phyloP scores from a whole-genome alignment of 768 basidiomycete genomes.

The Pholiota conissans region DNA sequence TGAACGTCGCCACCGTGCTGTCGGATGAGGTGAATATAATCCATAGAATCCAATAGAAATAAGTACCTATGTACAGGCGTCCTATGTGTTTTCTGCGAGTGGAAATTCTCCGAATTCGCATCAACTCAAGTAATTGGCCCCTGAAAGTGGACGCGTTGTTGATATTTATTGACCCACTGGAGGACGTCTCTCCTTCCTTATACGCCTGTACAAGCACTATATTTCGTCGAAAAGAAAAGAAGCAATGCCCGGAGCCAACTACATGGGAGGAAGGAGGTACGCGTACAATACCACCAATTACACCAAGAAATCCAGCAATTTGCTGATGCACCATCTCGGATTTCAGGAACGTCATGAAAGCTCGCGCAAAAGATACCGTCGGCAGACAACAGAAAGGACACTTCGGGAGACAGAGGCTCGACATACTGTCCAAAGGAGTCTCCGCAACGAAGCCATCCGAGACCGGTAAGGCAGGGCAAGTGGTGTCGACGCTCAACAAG shows the following conservation, averaged over 20 bases:
- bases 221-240: too few species aligned
- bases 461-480: not conserved
- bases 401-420: slow-evolving; percentile 61
- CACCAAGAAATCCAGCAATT: not conserved
- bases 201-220: not conserved
- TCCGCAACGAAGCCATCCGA: slow-evolving; percentile 13
- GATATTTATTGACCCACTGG: not conserved
- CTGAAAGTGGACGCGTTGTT: slow-evolving; percentile 10
- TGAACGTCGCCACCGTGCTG: too few species aligned
- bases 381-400: slow-evolving; percentile 57
- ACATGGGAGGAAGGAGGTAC: slow-evolving; percentile 75
- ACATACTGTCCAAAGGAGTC: slow-evolving; percentile 47
- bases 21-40: too few species aligned
- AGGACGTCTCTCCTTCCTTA: too few species aligned
- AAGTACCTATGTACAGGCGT: too few species aligned
- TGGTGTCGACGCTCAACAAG: not conserved
- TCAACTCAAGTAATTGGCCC: too few species aligned
- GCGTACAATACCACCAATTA: slow-evolving; percentile 1
- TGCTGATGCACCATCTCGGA: not conserved
- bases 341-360: slow-evolving; percentile 52
- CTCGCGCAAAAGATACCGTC: slow-evolving; percentile 55
- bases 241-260: slow-evolving; percentile 67
- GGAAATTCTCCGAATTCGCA: too few species aligned
- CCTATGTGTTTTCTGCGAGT: too few species aligned
- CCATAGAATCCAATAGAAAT: too few species aligned